Conservation (phyloP, 2,329 filamentous ascomycete genomes). For the Colletotrichum spaethianum region DNA sequence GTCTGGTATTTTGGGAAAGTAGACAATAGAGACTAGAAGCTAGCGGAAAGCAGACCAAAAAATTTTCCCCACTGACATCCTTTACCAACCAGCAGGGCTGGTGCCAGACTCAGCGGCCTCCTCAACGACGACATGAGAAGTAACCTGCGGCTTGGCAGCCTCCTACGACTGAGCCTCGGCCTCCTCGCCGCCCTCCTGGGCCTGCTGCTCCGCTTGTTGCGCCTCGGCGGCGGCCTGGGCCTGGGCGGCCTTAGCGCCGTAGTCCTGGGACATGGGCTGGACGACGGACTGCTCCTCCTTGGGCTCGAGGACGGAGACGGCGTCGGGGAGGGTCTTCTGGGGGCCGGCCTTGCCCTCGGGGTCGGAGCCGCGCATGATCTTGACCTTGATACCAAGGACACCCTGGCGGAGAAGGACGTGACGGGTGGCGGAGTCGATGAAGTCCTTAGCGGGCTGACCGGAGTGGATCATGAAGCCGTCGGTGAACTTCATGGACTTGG, state of each 20-base stretch:
- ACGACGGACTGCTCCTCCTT: constrained; percentile 98
- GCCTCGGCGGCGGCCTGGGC: constrained; percentile 77
- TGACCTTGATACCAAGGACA: constrained; percentile 99
- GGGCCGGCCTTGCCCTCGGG: constrained; percentile 99
- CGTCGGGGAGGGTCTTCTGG: constrained; percentile 97
- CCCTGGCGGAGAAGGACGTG: constrained; percentile 99
- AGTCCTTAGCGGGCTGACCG: constrained; percentile 99
- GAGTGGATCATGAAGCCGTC: constrained; percentile 99
- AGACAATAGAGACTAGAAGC: constrained; percentile 24
- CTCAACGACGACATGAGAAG: constrained; percentile 13
- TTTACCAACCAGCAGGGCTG: constrained; percentile 10
- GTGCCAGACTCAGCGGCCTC: constrained; percentile 16
- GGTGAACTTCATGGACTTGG: constrained; percentile 99
- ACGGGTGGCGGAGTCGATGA: constrained; percentile 98
- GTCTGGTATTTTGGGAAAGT: constrained; percentile 30
- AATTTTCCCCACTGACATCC: not conserved
- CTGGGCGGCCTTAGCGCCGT: constrained; percentile 89
- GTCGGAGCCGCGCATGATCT: constrained; percentile 99
- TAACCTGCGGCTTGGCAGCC: constrained; percentile 43
- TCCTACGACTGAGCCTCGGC: constrained; percentile 63
- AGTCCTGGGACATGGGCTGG: constrained; percentile 98
- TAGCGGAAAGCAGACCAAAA: constrained; percentile 20
- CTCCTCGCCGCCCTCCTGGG: constrained; percentile 69
- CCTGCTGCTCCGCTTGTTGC: constrained; percentile 66
- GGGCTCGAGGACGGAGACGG: constrained; percentile 99